Conservation (phyloP, 2,329 filamentous ascomycete genomes). For the Ophiostoma australiae region DNA sequence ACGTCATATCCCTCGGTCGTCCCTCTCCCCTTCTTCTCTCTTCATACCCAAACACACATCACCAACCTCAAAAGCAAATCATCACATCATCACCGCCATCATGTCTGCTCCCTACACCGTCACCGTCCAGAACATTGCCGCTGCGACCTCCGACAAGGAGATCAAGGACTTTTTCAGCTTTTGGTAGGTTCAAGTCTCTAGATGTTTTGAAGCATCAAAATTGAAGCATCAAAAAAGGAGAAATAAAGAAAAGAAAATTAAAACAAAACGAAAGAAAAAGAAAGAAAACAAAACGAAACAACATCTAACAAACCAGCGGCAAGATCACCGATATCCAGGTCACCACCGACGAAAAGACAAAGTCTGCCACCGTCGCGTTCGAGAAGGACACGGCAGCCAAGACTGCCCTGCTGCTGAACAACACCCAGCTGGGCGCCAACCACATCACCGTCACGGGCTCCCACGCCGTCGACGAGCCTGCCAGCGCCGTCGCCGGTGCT, state of each 20-base stretch:
- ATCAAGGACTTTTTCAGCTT: conserved; percentile 98
- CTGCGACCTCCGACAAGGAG: conserved; percentile 79
- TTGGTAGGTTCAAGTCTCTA: conserved; percentile 51
- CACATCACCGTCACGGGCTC: conserved; percentile 71
- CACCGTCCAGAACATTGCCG: conserved; percentile 82
- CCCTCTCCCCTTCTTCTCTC: background rate
- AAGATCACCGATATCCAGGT: conserved; percentile 85
- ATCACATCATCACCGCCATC: conserved; percentile 15
- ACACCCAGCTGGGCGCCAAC: conserved; percentile 85
- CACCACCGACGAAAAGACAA: conserved; percentile 61
- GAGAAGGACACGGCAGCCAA: conserved; percentile 96
- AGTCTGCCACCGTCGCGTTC: conserved; percentile 89
- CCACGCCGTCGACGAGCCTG: conserved; percentile 55
- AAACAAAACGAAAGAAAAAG: no score
- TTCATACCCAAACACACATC: background rate
- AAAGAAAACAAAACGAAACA: no score
- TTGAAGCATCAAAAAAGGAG: no score
- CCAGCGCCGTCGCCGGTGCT: conserved; percentile 40
- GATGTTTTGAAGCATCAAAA: no score
- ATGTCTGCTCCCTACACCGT: conserved; percentile 29
- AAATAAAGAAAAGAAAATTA: no score
- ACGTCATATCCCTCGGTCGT: background rate
- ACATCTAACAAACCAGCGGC: conserved; percentile 52
- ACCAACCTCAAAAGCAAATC: background rate
- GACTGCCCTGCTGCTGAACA: conserved; percentile 93